These are phyloP conservation scores for Serendipita vermifera DNA, from an alignment of 768 basidiomycete species.

Conservation along the genomic window DNA sequence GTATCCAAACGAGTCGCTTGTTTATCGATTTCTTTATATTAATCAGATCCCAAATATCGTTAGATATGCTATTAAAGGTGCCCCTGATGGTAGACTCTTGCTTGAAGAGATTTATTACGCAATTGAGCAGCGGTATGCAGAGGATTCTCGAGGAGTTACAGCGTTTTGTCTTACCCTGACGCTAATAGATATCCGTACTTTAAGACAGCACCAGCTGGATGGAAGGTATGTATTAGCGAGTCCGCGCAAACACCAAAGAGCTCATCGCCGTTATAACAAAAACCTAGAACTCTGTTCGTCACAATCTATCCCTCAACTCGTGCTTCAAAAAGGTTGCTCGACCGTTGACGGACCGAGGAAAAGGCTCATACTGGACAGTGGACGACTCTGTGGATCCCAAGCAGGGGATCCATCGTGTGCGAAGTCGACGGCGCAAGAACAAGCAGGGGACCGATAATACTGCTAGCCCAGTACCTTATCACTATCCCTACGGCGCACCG, in stretches of 20 bases:
- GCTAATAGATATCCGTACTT: conserved; percentile 52
- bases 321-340: conserved; percentile 86
- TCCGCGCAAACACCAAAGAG: too few species aligned
- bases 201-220: conserved; percentile 70
- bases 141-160: neutral
- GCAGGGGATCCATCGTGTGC: conserved; percentile 75
- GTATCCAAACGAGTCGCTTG: conserved; percentile 33
- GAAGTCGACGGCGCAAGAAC: conserved; percentile 44
- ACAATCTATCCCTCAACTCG: conserved; percentile 80
- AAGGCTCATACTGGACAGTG: conserved; percentile 87
- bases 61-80: conserved; percentile 85
- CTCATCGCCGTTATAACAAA: neutral
- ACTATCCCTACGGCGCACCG: neutral
- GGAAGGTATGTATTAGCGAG: too few species aligned
- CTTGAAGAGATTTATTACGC: conserved; percentile 88
- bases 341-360: conserved; percentile 78
- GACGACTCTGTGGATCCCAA: conserved; percentile 83
- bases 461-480: neutral
- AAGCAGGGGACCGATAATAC: conserved; percentile 22
- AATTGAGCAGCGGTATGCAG: conserved; percentile 32
- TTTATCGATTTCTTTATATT: too few species aligned
- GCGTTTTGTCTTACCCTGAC: neutral
- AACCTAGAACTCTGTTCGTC: conserved; percentile 72
- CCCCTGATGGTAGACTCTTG: conserved; percentile 71
- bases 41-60: too few species aligned